Evolutionary conservation across 345 rosid genomes (phyloP).

Genomic region (Turnera subulata): DNA sequence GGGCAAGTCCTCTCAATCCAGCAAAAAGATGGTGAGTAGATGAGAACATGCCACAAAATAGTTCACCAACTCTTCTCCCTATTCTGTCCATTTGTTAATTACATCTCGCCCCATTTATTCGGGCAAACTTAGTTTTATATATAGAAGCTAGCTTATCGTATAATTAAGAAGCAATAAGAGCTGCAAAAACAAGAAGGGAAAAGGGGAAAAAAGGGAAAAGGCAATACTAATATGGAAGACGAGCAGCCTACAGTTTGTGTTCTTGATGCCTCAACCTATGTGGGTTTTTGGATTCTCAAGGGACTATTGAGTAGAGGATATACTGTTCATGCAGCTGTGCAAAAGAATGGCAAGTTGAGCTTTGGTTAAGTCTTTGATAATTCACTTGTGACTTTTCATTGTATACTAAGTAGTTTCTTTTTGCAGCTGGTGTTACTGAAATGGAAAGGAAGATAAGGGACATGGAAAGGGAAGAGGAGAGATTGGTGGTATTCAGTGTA

Average conservation of each 20-base stretch:
- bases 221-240: too few species aligned
- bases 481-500: conserved; percentile 43
- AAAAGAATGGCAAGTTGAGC: conserved; percentile 41
- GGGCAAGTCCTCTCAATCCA: not conserved
- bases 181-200: too few species aligned
- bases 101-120: not conserved
- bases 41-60: conserved; percentile 51
- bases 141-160: not conserved
- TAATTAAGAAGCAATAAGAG: not conserved
- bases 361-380: not conserved
- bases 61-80: conserved; percentile 63
- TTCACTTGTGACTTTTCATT: too few species aligned
- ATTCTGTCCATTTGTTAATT: not conserved
- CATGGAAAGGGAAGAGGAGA: conserved; percentile 56
- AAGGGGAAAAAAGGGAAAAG: too few species aligned
- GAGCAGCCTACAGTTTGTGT: conserved; percentile 54
- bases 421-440: conserved; percentile 47
- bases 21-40: conserved; percentile 35
- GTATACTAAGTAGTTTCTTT: not conserved
- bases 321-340: conserved; percentile 73
- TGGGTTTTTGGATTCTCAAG: conserved; percentile 86
- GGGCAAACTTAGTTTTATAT: conserved; percentile 21
- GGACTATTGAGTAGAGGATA: conserved; percentile 65
- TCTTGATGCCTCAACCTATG: conserved; percentile 84
- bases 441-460: conserved; percentile 58